Conservation (phyloP, 2,329 filamentous ascomycete species). For the Monilinia fructicola region DNA sequence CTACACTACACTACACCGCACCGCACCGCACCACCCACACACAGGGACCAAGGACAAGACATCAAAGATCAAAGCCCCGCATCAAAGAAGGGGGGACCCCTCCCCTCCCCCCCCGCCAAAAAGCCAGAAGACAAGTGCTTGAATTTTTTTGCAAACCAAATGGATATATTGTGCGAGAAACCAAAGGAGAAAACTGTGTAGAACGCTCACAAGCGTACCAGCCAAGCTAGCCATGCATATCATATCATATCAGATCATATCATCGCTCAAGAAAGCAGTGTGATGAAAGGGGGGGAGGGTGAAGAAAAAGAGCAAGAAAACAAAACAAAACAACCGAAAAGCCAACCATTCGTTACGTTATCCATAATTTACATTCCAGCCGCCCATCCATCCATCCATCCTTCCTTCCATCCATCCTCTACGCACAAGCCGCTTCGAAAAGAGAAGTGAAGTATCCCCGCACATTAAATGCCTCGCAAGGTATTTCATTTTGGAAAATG, state of each 20-base stretch:
- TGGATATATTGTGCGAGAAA: neutral
- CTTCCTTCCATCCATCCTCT: neutral
- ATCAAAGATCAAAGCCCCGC: no score
- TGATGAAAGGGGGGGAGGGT: no score
- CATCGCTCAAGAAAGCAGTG: neutral
- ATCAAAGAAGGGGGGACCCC: no score
- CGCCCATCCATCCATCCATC: neutral
- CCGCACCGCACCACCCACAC: no score
- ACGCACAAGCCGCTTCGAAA: neutral
- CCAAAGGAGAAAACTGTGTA: neutral
- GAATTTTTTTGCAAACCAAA: neutral
- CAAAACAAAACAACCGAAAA: neutral
- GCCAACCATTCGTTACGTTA: neutral
- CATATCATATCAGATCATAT: conserved; percentile 13
- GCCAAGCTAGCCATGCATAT: neutral
- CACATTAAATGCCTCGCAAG: neutral
- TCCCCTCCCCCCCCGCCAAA: no score
- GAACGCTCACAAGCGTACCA: no score
- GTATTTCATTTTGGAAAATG: neutral
- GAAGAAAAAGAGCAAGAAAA: neutral
- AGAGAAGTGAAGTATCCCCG: neutral
- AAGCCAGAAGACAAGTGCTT: no score
- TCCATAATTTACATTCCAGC: conserved; percentile 1
- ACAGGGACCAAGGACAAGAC: no score
- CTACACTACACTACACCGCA: no score